Percentiles rank a stretch among this genome's conserved stretches.
Conservation (phyloP, 345 rosid genomes). For the Citrus mangshanensis region DNA sequence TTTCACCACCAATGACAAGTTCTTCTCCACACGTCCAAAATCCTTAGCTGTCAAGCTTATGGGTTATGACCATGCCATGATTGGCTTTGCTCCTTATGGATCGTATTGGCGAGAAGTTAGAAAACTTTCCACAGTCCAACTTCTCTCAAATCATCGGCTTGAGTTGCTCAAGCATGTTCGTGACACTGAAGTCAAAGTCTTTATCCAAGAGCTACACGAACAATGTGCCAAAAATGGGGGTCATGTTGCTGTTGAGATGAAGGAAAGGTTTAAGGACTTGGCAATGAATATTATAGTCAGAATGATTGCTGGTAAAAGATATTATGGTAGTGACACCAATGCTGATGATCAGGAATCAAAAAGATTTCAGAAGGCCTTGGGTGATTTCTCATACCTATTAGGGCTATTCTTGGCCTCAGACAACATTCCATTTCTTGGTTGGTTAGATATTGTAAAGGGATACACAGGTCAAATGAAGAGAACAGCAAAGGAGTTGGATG, state of each 20-base stretch:
- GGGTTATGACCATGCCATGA: conserved; percentile 27
- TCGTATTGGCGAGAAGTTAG: conserved; percentile 33
- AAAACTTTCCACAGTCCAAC: conserved; percentile 27
- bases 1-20: conserved; percentile 27
- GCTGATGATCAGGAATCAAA: conserved; percentile 16
- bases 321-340: background rate
- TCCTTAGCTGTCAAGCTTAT: conserved; percentile 19
- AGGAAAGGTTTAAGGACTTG: conserved; percentile 19
- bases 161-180: conserved; percentile 33
- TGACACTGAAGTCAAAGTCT: conserved; percentile 13
- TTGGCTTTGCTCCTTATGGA: conserved; percentile 34
- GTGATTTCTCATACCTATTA: conserved; percentile 11
- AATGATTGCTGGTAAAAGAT: conserved; percentile 28
- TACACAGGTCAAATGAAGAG: conserved; percentile 25
- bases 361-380: conserved; percentile 18
- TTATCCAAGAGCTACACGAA: conserved; percentile 20
- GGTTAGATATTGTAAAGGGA: conserved; percentile 32
- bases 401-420: conserved; percentile 29
- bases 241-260: conserved; percentile 20
- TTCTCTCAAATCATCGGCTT: conserved; percentile 30
- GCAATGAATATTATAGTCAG: conserved; percentile 28
- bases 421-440: conserved; percentile 30
- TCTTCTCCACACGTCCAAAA: conserved; percentile 23
- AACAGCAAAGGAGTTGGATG: conserved; percentile 38
- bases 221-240: conserved; percentile 21